Base-by-base conservation (phyloP, 2,329 filamentous ascomycete genomes). In the Calycina herbarum region DNA sequence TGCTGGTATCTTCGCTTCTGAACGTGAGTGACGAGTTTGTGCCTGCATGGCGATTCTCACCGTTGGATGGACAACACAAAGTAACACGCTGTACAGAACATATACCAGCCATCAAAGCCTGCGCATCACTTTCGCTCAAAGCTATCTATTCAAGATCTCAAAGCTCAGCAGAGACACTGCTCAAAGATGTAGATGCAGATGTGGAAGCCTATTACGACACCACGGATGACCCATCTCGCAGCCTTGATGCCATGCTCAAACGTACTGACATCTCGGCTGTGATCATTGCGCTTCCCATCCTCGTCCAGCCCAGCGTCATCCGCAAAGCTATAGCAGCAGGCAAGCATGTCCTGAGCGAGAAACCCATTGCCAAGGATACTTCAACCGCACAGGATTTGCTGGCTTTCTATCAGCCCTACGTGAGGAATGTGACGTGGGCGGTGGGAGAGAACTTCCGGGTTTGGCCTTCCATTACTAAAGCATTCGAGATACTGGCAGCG, bases 381-480 rank as follows among this genome's bases (percentile, higher is more conserved):
- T 75, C 78, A 2, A 78, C 79, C 0, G 83, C 84, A 0, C 74
- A 77, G 31, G 77, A 80, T n/a, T 77, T 87, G 35, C 75, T 86
- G 31, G 66, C 78, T 5, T 84, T 79, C 76, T 83, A 82, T 66
- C 68, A 78, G 15, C 78, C 79, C 64, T 72, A 77, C 59, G 73
- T 73, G 31, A 69, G 64, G 56, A 76, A 73, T 6, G 73, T 75
- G 20, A 83, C 82, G 4, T 86, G 87, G 78, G 81, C 81, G 15
- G 82, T 93, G 3, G 91, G 89, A 0, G 91, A 94, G 77, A 93
- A 94, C 77, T 90, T 86, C 74, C 84, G 91, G 60, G 56, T 58
- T 33, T 33, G 31, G 31, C 31, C 31, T 33, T 33, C 31, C 31
- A 33, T 33, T 33, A 33, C 31, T 33, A 33, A 33, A 33, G 31